Evolutionary conservation across 2,329 filamentous ascomycete genomes (phyloP), one percentile per base, ranked within the genome.

Genomic region (Emergomyces pasteurianus): DNA sequence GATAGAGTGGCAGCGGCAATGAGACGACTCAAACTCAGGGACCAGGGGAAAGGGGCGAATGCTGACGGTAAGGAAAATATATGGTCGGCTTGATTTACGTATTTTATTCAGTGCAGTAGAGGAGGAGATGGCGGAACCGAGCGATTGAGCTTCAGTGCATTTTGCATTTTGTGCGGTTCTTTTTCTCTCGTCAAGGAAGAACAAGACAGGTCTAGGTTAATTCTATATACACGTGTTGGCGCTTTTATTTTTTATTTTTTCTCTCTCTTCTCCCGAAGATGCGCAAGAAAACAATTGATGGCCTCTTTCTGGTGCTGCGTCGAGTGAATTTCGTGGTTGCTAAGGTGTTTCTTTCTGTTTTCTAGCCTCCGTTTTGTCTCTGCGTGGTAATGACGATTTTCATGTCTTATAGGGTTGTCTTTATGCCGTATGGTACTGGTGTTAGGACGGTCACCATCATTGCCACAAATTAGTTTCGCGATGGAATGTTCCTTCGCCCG

Each of bases 1-100:
- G 74, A 76, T 36, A 69, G 73, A 26, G 58, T 68, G 58, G 66
- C 72, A 2, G 71, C 71, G 10, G 73, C 74, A 3, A 67, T 71
- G 60, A 71, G 69, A n/a, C 67, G 73, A 43, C 66, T 75, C 14
- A 70, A 69, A 53, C 69, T 68, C 49, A 71, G 69, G 61, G 65
- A 66, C 52, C 65, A 69, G 34, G 57, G 38, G 66, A 63, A 62
- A 65, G 66, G 42, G 23, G 21, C 23, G 2, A 58, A 59, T 23
- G 54, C 53, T 34, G 65, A 67, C n/a, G 73, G 70, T 31, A 74
- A 73, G 61, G 73, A 74, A 61, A 73, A 72, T 64, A 60, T 68
- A 3, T 64, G 61, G 49, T 52, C 66, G 8, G 56, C 60, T 62
- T 49, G 46, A 42, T 49, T 61, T 52, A 9, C 28, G 16, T 9